Evolutionary conservation across 768 basidiomycete species (phyloP).

Genomic region (Trametes cinnabarina): DNA sequence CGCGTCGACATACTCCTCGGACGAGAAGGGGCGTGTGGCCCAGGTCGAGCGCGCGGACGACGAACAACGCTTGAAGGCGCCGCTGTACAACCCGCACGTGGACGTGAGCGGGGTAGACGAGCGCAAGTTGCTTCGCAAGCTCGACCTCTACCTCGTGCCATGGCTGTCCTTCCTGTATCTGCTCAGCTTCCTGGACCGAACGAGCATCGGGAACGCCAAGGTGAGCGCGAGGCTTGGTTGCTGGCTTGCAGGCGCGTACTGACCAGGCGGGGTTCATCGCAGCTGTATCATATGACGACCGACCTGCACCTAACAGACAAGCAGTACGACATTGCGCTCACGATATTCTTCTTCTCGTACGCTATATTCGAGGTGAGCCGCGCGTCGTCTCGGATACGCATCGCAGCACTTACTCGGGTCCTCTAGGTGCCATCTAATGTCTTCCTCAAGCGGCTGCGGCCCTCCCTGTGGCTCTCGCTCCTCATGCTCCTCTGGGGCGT

Average conservation of each 20-base stretch:
- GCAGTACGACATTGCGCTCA: slow-evolving; percentile 65
- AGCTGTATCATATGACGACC: slow-evolving; percentile 63
- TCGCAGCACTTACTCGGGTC: not conserved
- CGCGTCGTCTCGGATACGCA: slow-evolving; percentile 12
- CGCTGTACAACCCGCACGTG: slow-evolving; percentile 42
- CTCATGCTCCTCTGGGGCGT: slow-evolving; percentile 76
- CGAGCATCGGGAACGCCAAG: slow-evolving; percentile 53
- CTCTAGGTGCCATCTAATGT: slow-evolving; percentile 67
- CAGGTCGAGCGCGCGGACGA: slow-evolving; percentile 24
- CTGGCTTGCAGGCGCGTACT: slow-evolving; percentile 2
- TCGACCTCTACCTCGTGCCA: slow-evolving; percentile 63
- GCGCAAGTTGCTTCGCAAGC: slow-evolving; percentile 65
- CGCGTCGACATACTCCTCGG: slow-evolving; percentile 20
- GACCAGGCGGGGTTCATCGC: not conserved
- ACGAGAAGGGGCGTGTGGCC: slow-evolving; percentile 28
- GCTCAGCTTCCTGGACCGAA: slow-evolving; percentile 65
- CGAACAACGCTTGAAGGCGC: slow-evolving; percentile 13
- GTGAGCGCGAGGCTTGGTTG: slow-evolving; percentile 20
- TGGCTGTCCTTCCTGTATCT: slow-evolving; percentile 78
- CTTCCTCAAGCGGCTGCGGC: slow-evolving; percentile 68
- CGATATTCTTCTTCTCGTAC: slow-evolving; percentile 57
- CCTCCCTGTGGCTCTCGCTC: slow-evolving; percentile 72
- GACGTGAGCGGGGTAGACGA: slow-evolving; percentile 66
- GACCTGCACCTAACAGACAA: slow-evolving; percentile 60
- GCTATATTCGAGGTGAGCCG: slow-evolving; percentile 61